A percentile compares a stretch with the other conserved stretches of the same genome.
phyloP scores from a whole-genome alignment of 2,329 filamentous ascomycete genomes.

The Monosporascus sp. region DNA sequence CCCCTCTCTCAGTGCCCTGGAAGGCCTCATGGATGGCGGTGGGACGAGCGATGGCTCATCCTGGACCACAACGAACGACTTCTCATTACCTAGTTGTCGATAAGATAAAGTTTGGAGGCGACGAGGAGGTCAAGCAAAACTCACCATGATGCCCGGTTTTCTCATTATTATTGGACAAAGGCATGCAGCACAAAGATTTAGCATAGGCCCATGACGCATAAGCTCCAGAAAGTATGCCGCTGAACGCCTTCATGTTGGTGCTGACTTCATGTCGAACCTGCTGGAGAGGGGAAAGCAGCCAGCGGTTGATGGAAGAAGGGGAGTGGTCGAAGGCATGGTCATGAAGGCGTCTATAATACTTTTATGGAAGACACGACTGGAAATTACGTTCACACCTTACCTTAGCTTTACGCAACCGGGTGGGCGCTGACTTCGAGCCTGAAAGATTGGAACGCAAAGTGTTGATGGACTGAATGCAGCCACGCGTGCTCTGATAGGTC shows the following conservation, averaged over 20 bases:
- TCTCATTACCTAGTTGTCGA: constrained; percentile 23
- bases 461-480: constrained; percentile 30
- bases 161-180: constrained; percentile 33
- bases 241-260: constrained; percentile 36
- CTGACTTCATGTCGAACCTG: constrained; percentile 24
- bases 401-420: constrained; percentile 28
- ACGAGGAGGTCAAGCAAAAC: constrained; percentile 21
- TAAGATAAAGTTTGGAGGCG: constrained; percentile 1
- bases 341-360: constrained; percentile 19
- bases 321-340: constrained; percentile 15
- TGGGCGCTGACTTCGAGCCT: constrained; percentile 21
- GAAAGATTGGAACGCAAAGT: constrained; percentile 24
- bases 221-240: constrained; percentile 36
- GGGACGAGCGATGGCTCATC: constrained; percentile 33
- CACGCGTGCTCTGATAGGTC: constrained; percentile 38
- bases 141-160: constrained; percentile 33
- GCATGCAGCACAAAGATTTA: constrained; percentile 40
- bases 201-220: constrained; percentile 43
- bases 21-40: constrained; percentile 25
- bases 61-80: constrained; percentile 31
- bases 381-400: constrained; percentile 19
- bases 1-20: constrained; percentile 17
- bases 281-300: constrained; percentile 19
- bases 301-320: constrained; percentile 23
- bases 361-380: constrained; percentile 21